Base-by-base conservation (phyloP, 371 early-diverging fungal species). In the Mortierella sp. region DNA sequence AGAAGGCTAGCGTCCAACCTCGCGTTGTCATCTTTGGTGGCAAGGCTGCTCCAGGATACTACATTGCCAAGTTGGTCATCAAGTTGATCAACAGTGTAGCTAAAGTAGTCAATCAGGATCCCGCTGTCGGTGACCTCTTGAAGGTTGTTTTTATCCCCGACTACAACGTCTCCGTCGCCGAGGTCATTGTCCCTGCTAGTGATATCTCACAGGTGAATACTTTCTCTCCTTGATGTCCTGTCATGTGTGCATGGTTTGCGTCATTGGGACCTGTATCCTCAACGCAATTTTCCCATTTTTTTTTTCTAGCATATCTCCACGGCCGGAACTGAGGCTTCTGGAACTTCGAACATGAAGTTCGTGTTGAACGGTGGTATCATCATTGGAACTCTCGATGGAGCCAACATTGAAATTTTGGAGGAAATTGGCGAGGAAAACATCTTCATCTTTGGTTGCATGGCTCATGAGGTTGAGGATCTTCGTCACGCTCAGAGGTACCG, bases 261-360 rank as follows among this genome's bases (percentile, higher is more conserved):
- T 53, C 24, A 9, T 22, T 53, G n/a, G 5, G 9, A 28, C 24
- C 36, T 59, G 16, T 33, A 19, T 33, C 28, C n/a, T 60, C 22
- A 8, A 40, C 13, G 15, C 21, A 3, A 21, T 41, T 16, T 43
- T 15, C 3, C 43, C 9, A 55, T 48, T 32, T n/a, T n/a, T 33
- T 59, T 57, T 43, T 9, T n/a, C n/a, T 65, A 70, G 86, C 94
- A 94, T 79, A 95, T 94, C 72, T 94, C 94, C 28, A 97, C 97
- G 4, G 97, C 97, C 10, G 97, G 97, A 65, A 97, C 97, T n/a
- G 97, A 97, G 84, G 97, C 97, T n/a, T 96, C 96, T 21, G 97
- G 97, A 48, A 97, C 97, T 6, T 96, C 96, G 55, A 97, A 97
- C 90, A 97, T 97, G 97, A 97, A 97, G 88, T 97, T 97, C 87